Evolutionary conservation across 1,284 basidiomycete species (phyloP), one percentile per base, ranked within the genome.

Genomic region (Cystobasidiaceae sp.): DNA sequence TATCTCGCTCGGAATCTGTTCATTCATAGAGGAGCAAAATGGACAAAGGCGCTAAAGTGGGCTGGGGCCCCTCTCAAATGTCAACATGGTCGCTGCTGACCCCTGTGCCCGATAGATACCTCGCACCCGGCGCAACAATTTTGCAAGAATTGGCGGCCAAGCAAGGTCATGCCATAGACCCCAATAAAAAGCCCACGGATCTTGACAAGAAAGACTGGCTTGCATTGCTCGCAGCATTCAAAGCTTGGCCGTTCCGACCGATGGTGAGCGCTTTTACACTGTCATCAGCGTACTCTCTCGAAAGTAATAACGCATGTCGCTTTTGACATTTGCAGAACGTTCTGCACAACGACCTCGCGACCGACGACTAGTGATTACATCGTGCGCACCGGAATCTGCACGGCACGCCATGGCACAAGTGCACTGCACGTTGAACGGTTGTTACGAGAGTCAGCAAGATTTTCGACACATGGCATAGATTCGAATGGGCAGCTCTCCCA

Each of bases 221-320:
- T 13, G 32, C 33, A 19, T 17, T 68, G 6, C 15, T 58, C 3
- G 27, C 51, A 28, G 67, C 32, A 17, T 68, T 64, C 48, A 30
- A 50, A 37, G 37, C 30, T 21, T 68, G 67, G 67, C 67, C 67
- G 19, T 68, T 68, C 48, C 58, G 48, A 50, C 67, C 67, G 11
- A 39, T 23, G 4, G 61, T 56, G 25, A 56, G 54, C n/a, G n/a
- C n/a, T n/a, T n/a, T n/a, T n/a, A n/a, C n/a, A n/a, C n/a, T n/a
- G n/a, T n/a, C n/a, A n/a, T n/a, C n/a, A n/a, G n/a, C n/a, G n/a
- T n/a, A n/a, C n/a, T n/a, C n/a, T n/a, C n/a, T n/a, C n/a, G n/a
- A n/a, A n/a, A n/a, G n/a, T n/a, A n/a, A n/a, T n/a, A n/a, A n/a
- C n/a, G n/a, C n/a, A n/a, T n/a, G n/a, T n/a, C n/a, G n/a, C n/a